Evolutionary conservation across 2,329 filamentous ascomycete species (phyloP), one percentile per base, ranked within the genome.

Genomic region (Penicillium crustosum): DNA sequence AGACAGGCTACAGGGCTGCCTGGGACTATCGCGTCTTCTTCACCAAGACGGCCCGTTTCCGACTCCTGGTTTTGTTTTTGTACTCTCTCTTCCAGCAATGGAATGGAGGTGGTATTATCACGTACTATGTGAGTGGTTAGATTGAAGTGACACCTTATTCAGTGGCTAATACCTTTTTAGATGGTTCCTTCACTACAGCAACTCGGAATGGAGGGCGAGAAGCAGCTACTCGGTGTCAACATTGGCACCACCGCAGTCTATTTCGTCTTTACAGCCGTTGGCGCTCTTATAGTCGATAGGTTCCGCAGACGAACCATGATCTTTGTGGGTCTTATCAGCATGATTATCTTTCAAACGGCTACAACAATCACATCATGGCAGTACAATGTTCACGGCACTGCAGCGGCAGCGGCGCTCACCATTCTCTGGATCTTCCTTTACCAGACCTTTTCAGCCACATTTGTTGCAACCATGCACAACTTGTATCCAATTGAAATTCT

Each of bases 401-500:
- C 68, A 17, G 71, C 75, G 0, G 69, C 76, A 4, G 77, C 76
- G 6, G 73, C 68, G 4, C 66, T 81, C 3, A 79, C 78, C 0
- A 70, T 82, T 3, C 68, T 79, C 48, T 82, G 77, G 76, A 76
- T 81, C 41, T 82, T 79, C 62, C 62, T 77, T 48, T 82, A 80
- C 68, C 79, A 82, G 63, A 72, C 79, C 19, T 79, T 75, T 65
- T 79, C 75, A 1, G 75, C 79, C 0, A 70, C 72, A 0, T 72
- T 81, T 36, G 77, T 80, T 49, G 78, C 78, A 4, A 81, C 78
- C 4, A 79, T 80, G 77, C 78, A 80, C 63, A 79, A 79, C 59
- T 71, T 80, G 13, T 80, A 80, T 53, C 77, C 78, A 0, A 74
- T 79, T 50, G 77, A 80, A 65, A 67, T 79, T 31, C 70, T 80